Evolutionary conservation across 192 early-diverging fungal genomes (phyloP), one percentile per base, ranked within the genome.

Genomic region (Kickxella alabastrina): DNA sequence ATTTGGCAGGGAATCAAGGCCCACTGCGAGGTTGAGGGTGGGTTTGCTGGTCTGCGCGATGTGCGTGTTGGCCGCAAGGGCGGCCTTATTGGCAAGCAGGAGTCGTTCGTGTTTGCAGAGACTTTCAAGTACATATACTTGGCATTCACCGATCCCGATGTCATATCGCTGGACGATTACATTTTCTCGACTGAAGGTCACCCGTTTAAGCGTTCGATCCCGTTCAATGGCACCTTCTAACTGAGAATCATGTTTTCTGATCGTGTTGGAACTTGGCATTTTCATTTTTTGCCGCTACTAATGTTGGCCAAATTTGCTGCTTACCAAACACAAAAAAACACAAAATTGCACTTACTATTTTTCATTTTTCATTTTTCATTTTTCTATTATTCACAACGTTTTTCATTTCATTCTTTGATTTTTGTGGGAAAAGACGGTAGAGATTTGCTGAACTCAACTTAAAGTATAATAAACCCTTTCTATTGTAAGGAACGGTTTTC

Each of bases 181-280:
- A 87, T 97, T 3, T 91, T 97, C 72, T 95, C 93, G 47, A 98
- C 95, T 8, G 95, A 96, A 65, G 93, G 91, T 17, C 95, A 96
- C 61, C 92, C 92, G 39, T 68, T 97, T 58, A 66, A 62, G 55
- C 66, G 68, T 18, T 56, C 58, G 1, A 44, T 34, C 21, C 37
- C 59, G 0, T 77, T 77, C 31, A 71, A 77, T 39, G 75, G 68
- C 35, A 67, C 75, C 2, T 77, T 77, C 22, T 77, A 60, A 19
- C 21, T 22, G 23, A 53, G 3, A 43, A 6, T 12, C 5, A 6
- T 43, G 4, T 12, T 4, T 12, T 18, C n/a, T n/a, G n/a, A n/a
- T n/a, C n/a, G n/a, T n/a, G n/a, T n/a, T n/a, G n/a, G n/a, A n/a
- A 26, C 25, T 44, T 26, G n/a, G 14, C 41, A n/a, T 23, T 8